Conservation (phyloP, 2,329 filamentous ascomycete genomes). For the Diaporthe sp. region DNA sequence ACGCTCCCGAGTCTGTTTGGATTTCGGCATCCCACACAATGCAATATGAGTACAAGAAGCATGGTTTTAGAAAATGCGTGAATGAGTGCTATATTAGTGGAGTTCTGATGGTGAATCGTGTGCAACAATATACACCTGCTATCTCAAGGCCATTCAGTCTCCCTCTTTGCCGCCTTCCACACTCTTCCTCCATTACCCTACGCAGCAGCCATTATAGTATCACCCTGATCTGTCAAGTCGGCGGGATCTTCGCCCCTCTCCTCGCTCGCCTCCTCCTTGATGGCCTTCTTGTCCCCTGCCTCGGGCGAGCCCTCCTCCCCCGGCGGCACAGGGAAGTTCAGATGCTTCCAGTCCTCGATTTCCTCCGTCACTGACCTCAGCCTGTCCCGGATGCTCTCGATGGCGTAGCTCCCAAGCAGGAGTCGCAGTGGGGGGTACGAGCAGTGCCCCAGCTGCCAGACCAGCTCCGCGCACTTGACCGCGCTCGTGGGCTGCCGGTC, state of each 20-base stretch:
- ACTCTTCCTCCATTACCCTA: not conserved
- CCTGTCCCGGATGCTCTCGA: constrained; percentile 93
- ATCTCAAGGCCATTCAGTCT: not conserved
- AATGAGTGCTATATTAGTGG: not conserved
- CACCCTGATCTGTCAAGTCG: constrained; percentile 36
- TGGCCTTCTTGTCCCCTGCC: constrained; percentile 48
- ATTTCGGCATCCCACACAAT: not conserved
- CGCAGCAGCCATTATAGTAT: constrained; percentile 38
- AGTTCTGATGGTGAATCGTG: not conserved
- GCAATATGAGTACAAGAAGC: not conserved
- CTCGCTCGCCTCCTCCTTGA: constrained; percentile 47
- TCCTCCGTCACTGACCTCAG: constrained; percentile 94
- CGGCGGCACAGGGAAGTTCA: constrained; percentile 73
- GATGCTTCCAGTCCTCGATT: constrained; percentile 91
- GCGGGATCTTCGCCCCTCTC: constrained; percentile 42
- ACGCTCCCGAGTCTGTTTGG: not conserved
- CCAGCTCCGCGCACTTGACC: constrained; percentile 90
- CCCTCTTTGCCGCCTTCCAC: not conserved
- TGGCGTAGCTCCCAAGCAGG: constrained; percentile 91
- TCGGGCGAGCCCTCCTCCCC: constrained; percentile 47
- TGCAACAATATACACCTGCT: not conserved
- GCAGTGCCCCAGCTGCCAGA: constrained; percentile 96
- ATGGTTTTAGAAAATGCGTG: not conserved
- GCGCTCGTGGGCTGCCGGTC: constrained; percentile 93
- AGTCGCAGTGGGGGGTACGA: constrained; percentile 90